A percentile compares a stretch with the other conserved stretches of the same genome.
These are phyloP conservation scores for Viola odorata DNA, from an alignment of 345 rosid genomes.

Conservation along the genomic window DNA sequence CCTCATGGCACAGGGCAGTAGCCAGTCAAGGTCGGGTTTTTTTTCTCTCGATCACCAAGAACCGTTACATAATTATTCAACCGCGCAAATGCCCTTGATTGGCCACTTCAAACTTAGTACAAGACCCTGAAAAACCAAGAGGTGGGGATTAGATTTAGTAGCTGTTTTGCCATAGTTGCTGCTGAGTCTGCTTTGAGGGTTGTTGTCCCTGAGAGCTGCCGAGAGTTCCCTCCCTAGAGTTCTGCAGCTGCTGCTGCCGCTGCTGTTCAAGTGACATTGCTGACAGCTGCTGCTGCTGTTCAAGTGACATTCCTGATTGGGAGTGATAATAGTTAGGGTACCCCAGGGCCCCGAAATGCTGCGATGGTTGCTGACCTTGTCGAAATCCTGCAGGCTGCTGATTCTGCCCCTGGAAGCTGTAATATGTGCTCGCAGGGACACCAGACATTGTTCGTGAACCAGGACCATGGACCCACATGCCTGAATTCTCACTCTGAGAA, in stretches of 20 bases:
- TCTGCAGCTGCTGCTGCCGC: constrained; percentile 43
- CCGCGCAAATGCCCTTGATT: constrained; percentile 21
- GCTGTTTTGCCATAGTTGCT: constrained; percentile 90
- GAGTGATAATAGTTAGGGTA: constrained; percentile 86
- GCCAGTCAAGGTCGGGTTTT: constrained; percentile 26
- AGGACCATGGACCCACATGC: constrained; percentile 80
- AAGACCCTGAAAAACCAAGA: constrained; percentile 52
- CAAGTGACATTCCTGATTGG: constrained; percentile 65
- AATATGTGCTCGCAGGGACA: constrained; percentile 67
- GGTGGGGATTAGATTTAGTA: constrained; percentile 46
- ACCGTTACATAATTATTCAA: constrained; percentile 17
- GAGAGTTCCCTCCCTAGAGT: constrained; percentile 62
- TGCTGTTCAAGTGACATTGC: constrained; percentile 78
- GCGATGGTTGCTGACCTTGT: constrained; percentile 87
- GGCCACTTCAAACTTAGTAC: constrained; percentile 40
- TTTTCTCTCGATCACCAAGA: constrained; percentile 19
- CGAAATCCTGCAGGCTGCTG: constrained; percentile 75
- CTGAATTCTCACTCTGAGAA: constrained; percentile 74
- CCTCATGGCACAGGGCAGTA: constrained; percentile 46
- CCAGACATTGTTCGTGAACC: constrained; percentile 74
- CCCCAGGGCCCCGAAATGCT: constrained; percentile 70
- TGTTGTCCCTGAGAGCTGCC: constrained; percentile 72
- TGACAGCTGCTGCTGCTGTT: constrained; percentile 59
- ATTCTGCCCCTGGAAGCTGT: constrained; percentile 84
- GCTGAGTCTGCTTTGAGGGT: constrained; percentile 79